Base-by-base conservation (phyloP, 225 moss, liverwort and hornwort genomes). In the Ulota crispa region DNA sequence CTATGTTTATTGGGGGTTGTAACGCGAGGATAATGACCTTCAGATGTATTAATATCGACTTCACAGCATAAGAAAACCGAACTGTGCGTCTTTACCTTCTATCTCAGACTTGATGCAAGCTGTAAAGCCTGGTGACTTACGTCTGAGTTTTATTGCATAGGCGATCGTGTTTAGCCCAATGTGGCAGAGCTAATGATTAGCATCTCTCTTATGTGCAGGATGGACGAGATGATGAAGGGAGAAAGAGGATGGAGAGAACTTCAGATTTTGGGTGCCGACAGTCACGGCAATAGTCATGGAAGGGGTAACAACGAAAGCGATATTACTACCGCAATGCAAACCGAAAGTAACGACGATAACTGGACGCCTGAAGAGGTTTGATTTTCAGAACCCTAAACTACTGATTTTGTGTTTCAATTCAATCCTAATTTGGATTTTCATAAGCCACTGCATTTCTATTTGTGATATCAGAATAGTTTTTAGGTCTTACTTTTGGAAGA, bases 201-300 rank as follows among this genome's bases (percentile, higher is more conserved):
- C 68, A 72, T 76, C 64, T 42, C 42, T 69, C 73, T 55, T 55
- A 18, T 78, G 32, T 73, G 64, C 78, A 91, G 91, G 70, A 91
- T 91, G 91, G 91, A 91, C 85, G 91, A 88, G 84, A 91, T 91
- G 91, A 91, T 91, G 91, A 86, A 86, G 64, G 91, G 91, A 61
- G 86, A 83, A 75, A 88, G 6, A 78, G 88, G 91, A 62, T 88
- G 78, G 80, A 83, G 72, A 83, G 91, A 91, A 68, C 81, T 91
- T 76, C 67, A 88, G 83, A 45, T 77, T 32, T 78, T 91, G 84
- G 78, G 81, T 24, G 82, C 39, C 43, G 87, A 89, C 16, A 80
- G 30, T 73, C 72, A 80, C 54, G 85, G 53, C 64, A 80, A 87
- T 66, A 69, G 80, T 39, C 82, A 89, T 59, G 83, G 86, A 78